Evolutionary conservation across 1,284 basidiomycete genomes (phyloP).

Genomic region (Hortiboletus rubellus): DNA sequence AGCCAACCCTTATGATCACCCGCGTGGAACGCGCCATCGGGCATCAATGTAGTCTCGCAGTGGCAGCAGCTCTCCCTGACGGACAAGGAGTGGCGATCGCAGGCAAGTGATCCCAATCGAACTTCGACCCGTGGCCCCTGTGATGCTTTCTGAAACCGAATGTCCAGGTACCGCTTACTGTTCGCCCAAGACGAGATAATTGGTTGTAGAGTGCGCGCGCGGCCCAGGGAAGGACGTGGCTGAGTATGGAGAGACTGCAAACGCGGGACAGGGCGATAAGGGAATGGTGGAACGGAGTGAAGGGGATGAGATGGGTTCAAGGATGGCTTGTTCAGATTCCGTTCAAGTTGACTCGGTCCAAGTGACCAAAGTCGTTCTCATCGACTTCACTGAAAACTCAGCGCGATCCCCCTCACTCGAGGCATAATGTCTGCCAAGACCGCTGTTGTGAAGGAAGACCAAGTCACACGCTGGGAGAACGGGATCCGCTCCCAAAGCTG

Average conservation of each 20-base stretch:
- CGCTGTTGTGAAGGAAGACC: constrained; percentile 18
- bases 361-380: neutral
- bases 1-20: constrained; percentile 50
- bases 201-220: constrained; percentile 26
- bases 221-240: constrained; percentile 14
- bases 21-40: constrained; percentile 65
- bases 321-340: constrained; percentile 17
- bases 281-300: constrained; percentile 39
- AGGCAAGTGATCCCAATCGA: constrained; percentile 18
- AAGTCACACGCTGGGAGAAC: constrained; percentile 14
- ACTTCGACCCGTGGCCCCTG: neutral
- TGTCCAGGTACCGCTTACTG: constrained; percentile 22
- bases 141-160: neutral
- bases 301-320: constrained; percentile 28
- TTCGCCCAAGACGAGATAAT: constrained; percentile 13
- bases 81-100: constrained; percentile 38
- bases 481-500: constrained; percentile 38
- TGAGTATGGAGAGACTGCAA: constrained; percentile 29
- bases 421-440: constrained; percentile 25
- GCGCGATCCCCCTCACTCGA: constrained; percentile 20
- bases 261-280: constrained; percentile 36
- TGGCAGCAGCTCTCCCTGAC: constrained; percentile 46
- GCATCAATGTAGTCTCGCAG: constrained; percentile 36
- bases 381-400: constrained; percentile 9
- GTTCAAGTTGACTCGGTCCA: neutral